These are phyloP conservation scores for Lecanoromycetidae sp. DNA, from an alignment of 2,329 filamentous ascomycete species.

Conservation along the genomic window DNA sequence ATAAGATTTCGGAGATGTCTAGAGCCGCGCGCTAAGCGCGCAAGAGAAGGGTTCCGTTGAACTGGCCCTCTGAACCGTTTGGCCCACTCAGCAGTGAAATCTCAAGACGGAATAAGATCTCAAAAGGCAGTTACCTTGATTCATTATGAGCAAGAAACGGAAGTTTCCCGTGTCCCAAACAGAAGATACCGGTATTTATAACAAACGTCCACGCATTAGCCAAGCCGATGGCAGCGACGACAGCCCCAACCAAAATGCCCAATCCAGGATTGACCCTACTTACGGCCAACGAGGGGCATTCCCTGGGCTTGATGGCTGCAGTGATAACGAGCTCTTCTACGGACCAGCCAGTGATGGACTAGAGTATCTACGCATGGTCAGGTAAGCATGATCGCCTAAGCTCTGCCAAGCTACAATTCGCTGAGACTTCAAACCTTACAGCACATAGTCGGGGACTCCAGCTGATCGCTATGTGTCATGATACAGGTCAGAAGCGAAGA, in stretches of 20 bases:
- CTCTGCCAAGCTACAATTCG: background rate
- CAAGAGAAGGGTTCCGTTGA: no score
- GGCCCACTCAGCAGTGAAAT: no score
- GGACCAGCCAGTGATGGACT: slow-evolving; percentile 57
- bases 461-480: background rate
- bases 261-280: slow-evolving; percentile 45
- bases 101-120: no score
- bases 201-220: slow-evolving; percentile 19
- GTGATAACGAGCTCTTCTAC: slow-evolving; percentile 48
- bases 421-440: slow-evolving; percentile 6
- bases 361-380: slow-evolving; percentile 58
- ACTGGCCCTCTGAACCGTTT: no score
- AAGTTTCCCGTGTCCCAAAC: background rate
- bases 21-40: no score
- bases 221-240: slow-evolving; percentile 4
- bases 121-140: no score
- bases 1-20: no score
- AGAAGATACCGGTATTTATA: background rate
- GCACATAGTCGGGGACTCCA: background rate
- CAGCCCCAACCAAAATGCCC: slow-evolving; percentile 23
- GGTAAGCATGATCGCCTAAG: slow-evolving; percentile 40
- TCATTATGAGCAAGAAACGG: no score
- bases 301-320: slow-evolving; percentile 44
- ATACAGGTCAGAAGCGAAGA: slow-evolving; percentile 58
- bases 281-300: slow-evolving; percentile 65